These are phyloP conservation scores for Penicillium salamii DNA, from an alignment of 495 filamentous ascomycete genomes.

Conservation along the genomic window DNA sequence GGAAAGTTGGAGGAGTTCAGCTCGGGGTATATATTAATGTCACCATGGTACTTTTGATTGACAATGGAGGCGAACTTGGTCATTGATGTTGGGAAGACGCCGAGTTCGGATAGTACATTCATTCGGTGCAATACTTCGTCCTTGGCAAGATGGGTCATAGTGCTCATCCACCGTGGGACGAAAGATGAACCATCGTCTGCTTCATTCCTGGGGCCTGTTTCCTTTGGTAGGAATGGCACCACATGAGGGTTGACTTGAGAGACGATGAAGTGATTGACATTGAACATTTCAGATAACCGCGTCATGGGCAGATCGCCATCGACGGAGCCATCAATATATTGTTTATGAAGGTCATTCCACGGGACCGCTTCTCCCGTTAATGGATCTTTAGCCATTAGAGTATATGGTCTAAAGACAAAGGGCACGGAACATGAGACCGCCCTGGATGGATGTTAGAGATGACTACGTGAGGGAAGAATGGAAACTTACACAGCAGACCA, in stretches of 20 bases:
- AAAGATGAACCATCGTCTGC: constrained; percentile 35
- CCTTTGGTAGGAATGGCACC: constrained; percentile 77
- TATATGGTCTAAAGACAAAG: constrained; percentile 73
- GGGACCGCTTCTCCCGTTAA: constrained; percentile 71
- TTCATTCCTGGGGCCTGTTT: constrained; percentile 53
- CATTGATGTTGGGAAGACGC: constrained; percentile 75
- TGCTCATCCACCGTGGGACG: constrained; percentile 59
- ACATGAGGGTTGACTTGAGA: constrained; percentile 96
- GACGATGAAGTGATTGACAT: constrained; percentile 97
- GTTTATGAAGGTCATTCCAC: constrained; percentile 80
- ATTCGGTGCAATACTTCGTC: constrained; percentile 79
- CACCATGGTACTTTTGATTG: constrained; percentile 89
- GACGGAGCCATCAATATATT: constrained; percentile 91
- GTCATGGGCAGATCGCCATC: constrained; percentile 95
- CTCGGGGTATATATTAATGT: constrained; percentile 89
- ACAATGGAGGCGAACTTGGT: constrained; percentile 78
- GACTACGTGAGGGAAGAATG: neutral
- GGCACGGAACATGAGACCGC: constrained; percentile 93
- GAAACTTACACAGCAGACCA: constrained; percentile 84
- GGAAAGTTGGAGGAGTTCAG: constrained; percentile 73
- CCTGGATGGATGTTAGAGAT: constrained; percentile 29
- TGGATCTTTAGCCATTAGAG: constrained; percentile 81
- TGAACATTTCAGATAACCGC: constrained; percentile 89
- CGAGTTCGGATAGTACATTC: constrained; percentile 76
- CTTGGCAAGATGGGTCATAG: constrained; percentile 71